Conservation (phyloP, 1,284 basidiomycete species). For the Malassezia pachydermatis region DNA sequence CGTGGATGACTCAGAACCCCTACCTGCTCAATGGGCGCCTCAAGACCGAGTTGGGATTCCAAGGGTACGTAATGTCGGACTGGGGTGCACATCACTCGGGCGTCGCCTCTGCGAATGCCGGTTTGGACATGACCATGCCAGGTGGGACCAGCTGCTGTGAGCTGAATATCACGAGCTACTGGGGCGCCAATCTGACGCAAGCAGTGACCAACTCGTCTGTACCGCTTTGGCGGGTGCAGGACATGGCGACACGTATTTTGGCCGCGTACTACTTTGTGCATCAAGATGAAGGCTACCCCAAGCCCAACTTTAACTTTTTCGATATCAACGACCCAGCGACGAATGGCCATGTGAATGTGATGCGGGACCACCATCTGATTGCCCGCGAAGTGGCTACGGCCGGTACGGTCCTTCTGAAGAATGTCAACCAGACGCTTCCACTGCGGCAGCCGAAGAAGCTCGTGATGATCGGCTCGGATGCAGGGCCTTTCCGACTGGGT, state of each 20-base stretch:
- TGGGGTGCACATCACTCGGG: conserved; percentile 37
- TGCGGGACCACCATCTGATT: conserved; percentile 59
- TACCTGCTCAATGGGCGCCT: conserved; percentile 61
- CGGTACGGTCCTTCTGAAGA: conserved; percentile 66
- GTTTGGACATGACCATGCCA: conserved; percentile 58
- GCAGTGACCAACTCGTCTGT: conserved; percentile 64
- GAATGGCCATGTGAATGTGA: conserved; percentile 61
- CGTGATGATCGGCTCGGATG: conserved; percentile 51
- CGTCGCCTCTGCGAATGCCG: conserved; percentile 53
- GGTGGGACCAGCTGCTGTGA: conserved; percentile 30
- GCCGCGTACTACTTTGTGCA: conserved; percentile 49
- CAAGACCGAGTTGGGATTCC: conserved; percentile 67
- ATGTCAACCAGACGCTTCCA: conserved; percentile 47
- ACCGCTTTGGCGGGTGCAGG: conserved; percentile 53
- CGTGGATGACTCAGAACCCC: conserved; percentile 56
- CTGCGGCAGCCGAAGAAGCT: conserved; percentile 26
- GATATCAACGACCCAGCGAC: conserved; percentile 25
- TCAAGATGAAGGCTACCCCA: conserved; percentile 38
- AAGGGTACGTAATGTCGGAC: conserved; percentile 55
- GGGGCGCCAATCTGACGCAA: conserved; percentile 53
- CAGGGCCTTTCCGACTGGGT: conserved; percentile 60
- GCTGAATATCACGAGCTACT: conserved; percentile 12
- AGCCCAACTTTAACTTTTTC: conserved; percentile 35
- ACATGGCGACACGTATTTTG: conserved; percentile 49
- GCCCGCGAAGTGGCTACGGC: conserved; percentile 66